phyloP scores from a whole-genome alignment of 1,139 yeast genomes.

The Yamadazyma mexicana region DNA sequence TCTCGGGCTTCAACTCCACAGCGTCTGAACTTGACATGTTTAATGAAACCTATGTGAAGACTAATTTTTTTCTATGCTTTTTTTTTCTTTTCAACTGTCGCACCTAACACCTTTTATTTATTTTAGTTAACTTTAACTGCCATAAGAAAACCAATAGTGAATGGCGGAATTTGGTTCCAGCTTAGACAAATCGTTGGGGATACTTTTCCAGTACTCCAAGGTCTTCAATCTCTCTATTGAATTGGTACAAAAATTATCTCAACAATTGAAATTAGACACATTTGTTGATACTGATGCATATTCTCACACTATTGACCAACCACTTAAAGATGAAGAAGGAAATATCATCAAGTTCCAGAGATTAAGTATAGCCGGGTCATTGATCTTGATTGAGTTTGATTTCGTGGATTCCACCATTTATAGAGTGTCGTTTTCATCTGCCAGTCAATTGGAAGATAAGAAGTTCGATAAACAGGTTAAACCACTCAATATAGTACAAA shows the following conservation, averaged over 20 bases:
- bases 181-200: slow-evolving; percentile 29
- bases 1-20: slow-evolving; percentile 29
- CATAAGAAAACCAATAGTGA: background rate
- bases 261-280: slow-evolving; percentile 43
- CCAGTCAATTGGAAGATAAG: slow-evolving; percentile 22
- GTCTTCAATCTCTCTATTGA: slow-evolving; percentile 39
- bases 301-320: slow-evolving; percentile 24
- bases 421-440: slow-evolving; percentile 39
- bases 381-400: slow-evolving; percentile 45
- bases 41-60: background rate
- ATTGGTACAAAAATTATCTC: slow-evolving; percentile 41
- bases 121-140: background rate
- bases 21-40: slow-evolving; percentile 8
- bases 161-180: slow-evolving; percentile 20
- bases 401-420: slow-evolving; percentile 28
- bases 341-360: slow-evolving; percentile 20
- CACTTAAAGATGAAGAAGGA: slow-evolving; percentile 16
- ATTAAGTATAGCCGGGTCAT: slow-evolving; percentile 45
- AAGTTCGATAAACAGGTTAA: background rate
- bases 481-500: slow-evolving; percentile 8
- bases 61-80: slow-evolving; percentile 1
- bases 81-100: background rate
- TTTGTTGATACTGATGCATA: slow-evolving; percentile 41
- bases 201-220: slow-evolving; percentile 33
- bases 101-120: background rate